Conservation (phyloP, 192 early-diverging fungal species). For the Backusella parvicylindrica region DNA sequence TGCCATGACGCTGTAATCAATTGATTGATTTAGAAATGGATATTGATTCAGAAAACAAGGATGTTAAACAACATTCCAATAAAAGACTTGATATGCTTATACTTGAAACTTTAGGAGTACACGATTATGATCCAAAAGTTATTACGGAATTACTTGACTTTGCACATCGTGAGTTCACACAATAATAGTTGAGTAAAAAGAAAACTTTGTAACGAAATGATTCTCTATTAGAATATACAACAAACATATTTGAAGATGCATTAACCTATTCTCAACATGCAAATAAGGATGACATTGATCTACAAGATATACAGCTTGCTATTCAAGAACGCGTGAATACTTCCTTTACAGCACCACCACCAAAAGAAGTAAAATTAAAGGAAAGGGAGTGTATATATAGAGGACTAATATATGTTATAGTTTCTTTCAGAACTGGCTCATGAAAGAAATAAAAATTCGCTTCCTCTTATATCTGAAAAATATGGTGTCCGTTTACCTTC, state of each 20-base stretch:
- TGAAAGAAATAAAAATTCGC: slow-evolving; percentile 68
- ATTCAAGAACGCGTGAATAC: slow-evolving; percentile 88
- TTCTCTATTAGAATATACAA: slow-evolving; percentile 65
- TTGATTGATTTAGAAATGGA: background rate
- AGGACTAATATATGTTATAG: slow-evolving; percentile 21
- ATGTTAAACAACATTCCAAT: background rate
- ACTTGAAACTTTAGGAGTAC: slow-evolving; percentile 76
- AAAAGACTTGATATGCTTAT: slow-evolving; percentile 78
- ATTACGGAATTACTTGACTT: slow-evolving; percentile 93
- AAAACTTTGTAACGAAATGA: background rate
- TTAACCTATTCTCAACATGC: slow-evolving; percentile 91
- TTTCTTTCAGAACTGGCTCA: slow-evolving; percentile 72
- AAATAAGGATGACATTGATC: slow-evolving; percentile 64
- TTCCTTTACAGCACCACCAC: slow-evolving; percentile 84
- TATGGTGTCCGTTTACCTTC: slow-evolving; percentile 76
- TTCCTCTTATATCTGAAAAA: slow-evolving; percentile 74
- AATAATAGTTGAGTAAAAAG: background rate
- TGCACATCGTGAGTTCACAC: slow-evolving; percentile 64
- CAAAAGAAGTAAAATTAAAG: slow-evolving; percentile 66
- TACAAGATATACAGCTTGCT: slow-evolving; percentile 86
- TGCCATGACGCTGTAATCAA: background rate
- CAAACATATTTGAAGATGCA: slow-evolving; percentile 90
- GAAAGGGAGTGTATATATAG: background rate
- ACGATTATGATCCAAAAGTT: slow-evolving; percentile 90
- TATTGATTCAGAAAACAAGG: background rate